Percentiles rank a stretch among this genome's conserved stretches.
Conservation (phyloP, 2,329 filamentous ascomycete species). For the Alternaria burnsii region DNA sequence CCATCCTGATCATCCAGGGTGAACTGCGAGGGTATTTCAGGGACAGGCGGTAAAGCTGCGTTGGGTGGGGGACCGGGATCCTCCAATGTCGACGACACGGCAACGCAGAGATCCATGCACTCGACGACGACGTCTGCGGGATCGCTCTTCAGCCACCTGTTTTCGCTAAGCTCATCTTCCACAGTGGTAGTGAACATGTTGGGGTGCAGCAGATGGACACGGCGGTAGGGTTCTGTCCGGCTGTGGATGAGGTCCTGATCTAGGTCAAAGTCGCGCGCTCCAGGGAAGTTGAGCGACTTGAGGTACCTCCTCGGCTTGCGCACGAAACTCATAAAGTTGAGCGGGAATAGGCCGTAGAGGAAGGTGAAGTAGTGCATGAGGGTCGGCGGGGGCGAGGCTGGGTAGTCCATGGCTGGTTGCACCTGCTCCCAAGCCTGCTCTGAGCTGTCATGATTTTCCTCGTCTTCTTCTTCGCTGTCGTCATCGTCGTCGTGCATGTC, state of each 20-base stretch:
- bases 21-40: constrained; percentile 43
- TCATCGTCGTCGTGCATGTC: constrained; percentile 39
- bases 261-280: constrained; percentile 77
- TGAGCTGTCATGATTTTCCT: constrained; percentile 30
- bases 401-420: constrained; percentile 66
- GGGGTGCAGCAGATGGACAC: constrained; percentile 78
- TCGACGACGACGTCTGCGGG: constrained; percentile 81
- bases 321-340: constrained; percentile 88
- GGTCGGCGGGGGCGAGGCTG: constrained; percentile 65
- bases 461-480: constrained; percentile 53
- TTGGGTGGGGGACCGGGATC: constrained; percentile 59
- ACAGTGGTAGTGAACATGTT: constrained; percentile 83
- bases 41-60: constrained; percentile 56
- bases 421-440: constrained; percentile 69
- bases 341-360: constrained; percentile 81
- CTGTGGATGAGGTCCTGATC: constrained; percentile 80
- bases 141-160: constrained; percentile 81
- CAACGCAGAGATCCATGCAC: constrained; percentile 74
- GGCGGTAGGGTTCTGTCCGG: constrained; percentile 77
- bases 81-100: constrained; percentile 51
- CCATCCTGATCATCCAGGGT: constrained; percentile 42
- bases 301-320: constrained; percentile 82
- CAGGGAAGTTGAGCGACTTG: constrained; percentile 73
- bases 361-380: constrained; percentile 81
- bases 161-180: constrained; percentile 80